Evolutionary conservation across 192 early-diverging fungal species (phyloP).

Genomic region (Coemansia sp.): DNA sequence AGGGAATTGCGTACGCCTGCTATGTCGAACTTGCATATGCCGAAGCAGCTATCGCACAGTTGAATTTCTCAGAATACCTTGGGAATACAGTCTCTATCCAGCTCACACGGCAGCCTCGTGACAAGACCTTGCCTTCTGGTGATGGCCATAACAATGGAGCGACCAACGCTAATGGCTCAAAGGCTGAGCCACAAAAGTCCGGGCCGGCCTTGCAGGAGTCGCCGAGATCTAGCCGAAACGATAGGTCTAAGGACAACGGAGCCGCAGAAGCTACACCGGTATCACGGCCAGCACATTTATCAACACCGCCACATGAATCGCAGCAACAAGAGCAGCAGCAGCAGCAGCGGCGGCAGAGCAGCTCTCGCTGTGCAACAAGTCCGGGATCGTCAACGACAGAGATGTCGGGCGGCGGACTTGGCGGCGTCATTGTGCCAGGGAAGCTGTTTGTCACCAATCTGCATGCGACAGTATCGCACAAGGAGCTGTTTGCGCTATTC

Average conservation of each 20-base stretch:
- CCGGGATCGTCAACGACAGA: conserved; percentile 10
- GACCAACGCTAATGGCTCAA: background rate
- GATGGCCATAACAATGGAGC: background rate
- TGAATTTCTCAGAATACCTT: conserved; percentile 49
- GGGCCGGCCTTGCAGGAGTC: background rate
- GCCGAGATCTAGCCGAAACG: background rate
- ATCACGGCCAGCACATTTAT: background rate
- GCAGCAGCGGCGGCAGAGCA: conserved; percentile 17
- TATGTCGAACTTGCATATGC: conserved; percentile 35
- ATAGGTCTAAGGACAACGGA: background rate
- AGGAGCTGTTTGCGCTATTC: conserved; percentile 58
- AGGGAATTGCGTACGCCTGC: conserved; percentile 43
- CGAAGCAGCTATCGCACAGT: conserved; percentile 47
- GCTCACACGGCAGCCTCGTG: conserved; percentile 25
- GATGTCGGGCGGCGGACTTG: conserved; percentile 37
- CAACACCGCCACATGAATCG: conserved; percentile 10
- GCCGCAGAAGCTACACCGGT: background rate
- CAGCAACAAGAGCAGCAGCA: conserved; percentile 7
- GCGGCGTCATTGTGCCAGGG: conserved; percentile 49
- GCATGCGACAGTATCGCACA: conserved; percentile 57
- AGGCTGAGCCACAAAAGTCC: background rate
- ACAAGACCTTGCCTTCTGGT: conserved; percentile 8
- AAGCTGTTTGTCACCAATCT: conserved; percentile 60
- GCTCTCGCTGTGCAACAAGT: background rate
- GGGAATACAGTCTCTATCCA: conserved; percentile 45